Conservation (phyloP, 768 basidiomycete genomes). For the Tylopilus balloui region DNA sequence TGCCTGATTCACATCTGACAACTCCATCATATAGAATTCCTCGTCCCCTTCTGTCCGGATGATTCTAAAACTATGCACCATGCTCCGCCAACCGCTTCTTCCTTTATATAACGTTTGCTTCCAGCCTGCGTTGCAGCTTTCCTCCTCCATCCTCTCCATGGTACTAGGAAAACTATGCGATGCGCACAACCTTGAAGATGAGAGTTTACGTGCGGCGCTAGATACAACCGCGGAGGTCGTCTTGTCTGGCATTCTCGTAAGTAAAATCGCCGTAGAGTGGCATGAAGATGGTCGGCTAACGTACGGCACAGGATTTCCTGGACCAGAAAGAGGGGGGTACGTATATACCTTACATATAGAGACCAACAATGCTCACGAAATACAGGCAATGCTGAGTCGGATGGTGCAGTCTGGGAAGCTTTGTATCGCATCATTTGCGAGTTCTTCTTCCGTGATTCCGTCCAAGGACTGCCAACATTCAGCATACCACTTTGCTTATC, state of each 20-base stretch:
- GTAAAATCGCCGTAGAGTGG: conserved; percentile 23
- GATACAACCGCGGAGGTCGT: conserved; percentile 42
- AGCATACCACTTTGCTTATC: conserved; percentile 24
- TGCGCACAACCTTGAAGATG: conserved; percentile 18
- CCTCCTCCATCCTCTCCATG: conserved; percentile 36
- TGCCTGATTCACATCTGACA: not conserved
- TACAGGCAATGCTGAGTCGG: conserved; percentile 17
- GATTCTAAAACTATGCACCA: conserved; percentile 35
- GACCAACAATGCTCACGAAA: not conserved
- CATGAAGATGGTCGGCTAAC: conserved; percentile 12
- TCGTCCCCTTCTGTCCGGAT: conserved; percentile 35
- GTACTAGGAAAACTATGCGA: conserved; percentile 39
- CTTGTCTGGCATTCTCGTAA: conserved; percentile 52
- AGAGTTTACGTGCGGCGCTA: conserved; percentile 35
- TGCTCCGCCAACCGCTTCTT: conserved; percentile 41
- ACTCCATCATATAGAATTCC: conserved; percentile 32
- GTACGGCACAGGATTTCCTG: conserved; percentile 18
- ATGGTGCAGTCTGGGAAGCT: conserved; percentile 24
- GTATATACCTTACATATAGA: not conserved
- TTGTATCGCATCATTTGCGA: conserved; percentile 35
- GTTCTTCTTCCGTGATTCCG: conserved; percentile 33
- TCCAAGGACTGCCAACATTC: conserved; percentile 14
- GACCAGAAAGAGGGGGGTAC: conserved; percentile 21
- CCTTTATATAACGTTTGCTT: conserved; percentile 43
- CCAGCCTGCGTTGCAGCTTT: conserved; percentile 38